Percentiles rank a stretch among this genome's conserved stretches.
Conservation (phyloP, 129 eudicot species). For the Ambrosia artemisiifolia region DNA sequence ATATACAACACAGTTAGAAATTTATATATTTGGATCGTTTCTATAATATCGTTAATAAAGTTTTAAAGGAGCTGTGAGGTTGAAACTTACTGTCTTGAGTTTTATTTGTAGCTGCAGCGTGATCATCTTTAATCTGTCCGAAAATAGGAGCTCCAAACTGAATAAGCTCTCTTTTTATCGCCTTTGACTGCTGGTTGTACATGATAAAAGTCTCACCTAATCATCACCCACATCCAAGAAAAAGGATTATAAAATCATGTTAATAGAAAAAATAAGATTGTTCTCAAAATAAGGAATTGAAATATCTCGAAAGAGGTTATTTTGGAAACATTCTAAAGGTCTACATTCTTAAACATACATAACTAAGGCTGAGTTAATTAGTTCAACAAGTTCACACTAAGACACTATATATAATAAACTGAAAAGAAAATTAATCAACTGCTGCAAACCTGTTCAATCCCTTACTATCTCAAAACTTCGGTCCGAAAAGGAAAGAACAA, state of each 20-base stretch:
- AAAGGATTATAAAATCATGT: constrained; percentile 1
- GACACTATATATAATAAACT: constrained; percentile 3
- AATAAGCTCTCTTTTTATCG: constrained; percentile 76
- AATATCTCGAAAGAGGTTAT: background rate
- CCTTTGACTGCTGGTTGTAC: constrained; percentile 78
- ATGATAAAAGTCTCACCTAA: constrained; percentile 83
- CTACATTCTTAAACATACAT: too few relatives aligned
- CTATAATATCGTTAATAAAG: background rate
- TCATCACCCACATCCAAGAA: constrained; percentile 6
- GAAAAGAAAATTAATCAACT: constrained; percentile 33
- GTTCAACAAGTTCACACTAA: background rate
- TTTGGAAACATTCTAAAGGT: too few relatives aligned
- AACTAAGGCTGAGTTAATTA: too few relatives aligned
- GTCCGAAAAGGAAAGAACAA: constrained; percentile 55
- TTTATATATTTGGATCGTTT: background rate
- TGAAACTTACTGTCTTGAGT: constrained; percentile 51
- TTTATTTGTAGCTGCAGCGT: constrained; percentile 20
- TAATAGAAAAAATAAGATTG: background rate
- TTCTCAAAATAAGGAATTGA: background rate
- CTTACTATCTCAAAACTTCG: constrained; percentile 66
- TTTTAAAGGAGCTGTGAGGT: background rate
- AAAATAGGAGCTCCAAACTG: constrained; percentile 92
- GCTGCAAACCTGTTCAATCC: constrained; percentile 70
- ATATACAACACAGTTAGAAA: background rate
- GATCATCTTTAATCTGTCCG: constrained; percentile 67